Percentiles rank a stretch among this genome's conserved stretches.
These are phyloP conservation scores for Pestalotiopsis sp. DNA, from an alignment of 2,329 filamentous ascomycete species.

Conservation along the genomic window DNA sequence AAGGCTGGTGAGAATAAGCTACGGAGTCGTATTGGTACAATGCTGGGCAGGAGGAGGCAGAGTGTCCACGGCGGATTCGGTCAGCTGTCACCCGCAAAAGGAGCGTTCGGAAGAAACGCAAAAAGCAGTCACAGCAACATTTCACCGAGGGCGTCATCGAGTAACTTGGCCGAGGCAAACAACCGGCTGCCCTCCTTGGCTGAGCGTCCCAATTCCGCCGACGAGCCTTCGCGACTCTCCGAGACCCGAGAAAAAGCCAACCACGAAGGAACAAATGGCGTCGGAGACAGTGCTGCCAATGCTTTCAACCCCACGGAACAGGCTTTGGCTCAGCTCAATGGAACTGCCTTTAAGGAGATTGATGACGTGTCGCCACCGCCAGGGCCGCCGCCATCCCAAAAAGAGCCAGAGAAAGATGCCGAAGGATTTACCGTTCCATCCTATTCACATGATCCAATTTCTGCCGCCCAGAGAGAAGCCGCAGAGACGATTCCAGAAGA, in stretches of 20 bases:
- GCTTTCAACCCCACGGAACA: conserved; percentile 33
- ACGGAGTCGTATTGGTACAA: conserved; percentile 68
- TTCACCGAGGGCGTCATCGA: conserved; percentile 62
- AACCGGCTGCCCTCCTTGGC: conserved; percentile 58
- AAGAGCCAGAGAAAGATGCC: conserved; percentile 59
- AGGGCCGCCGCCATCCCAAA: conserved; percentile 51
- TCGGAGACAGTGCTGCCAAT: conserved; percentile 38
- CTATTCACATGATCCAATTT: conserved; percentile 65
- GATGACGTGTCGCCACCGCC: conserved; percentile 55
- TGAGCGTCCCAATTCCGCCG: conserved; percentile 53
- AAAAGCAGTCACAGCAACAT: conserved; percentile 64
- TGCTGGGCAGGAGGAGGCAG: conserved; percentile 67
- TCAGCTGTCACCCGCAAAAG: conserved; percentile 58
- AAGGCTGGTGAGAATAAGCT: conserved; percentile 55
- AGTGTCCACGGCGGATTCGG: conserved; percentile 67
- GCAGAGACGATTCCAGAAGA: conserved; percentile 49
- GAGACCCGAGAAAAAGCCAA: conserved; percentile 34
- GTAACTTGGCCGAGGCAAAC: conserved; percentile 58
- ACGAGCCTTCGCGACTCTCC: conserved; percentile 28
- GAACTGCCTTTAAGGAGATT: conserved; percentile 46
- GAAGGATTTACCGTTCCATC: conserved; percentile 79
- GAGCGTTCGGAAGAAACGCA: conserved; percentile 62
- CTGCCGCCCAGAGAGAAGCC: conserved; percentile 72
- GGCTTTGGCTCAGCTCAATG: conserved; percentile 48
- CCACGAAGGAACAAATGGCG: conserved; percentile 49